Evolutionary conservation across 805 yeast genomes (phyloP).

Genomic region (Clavispora fructus): DNA sequence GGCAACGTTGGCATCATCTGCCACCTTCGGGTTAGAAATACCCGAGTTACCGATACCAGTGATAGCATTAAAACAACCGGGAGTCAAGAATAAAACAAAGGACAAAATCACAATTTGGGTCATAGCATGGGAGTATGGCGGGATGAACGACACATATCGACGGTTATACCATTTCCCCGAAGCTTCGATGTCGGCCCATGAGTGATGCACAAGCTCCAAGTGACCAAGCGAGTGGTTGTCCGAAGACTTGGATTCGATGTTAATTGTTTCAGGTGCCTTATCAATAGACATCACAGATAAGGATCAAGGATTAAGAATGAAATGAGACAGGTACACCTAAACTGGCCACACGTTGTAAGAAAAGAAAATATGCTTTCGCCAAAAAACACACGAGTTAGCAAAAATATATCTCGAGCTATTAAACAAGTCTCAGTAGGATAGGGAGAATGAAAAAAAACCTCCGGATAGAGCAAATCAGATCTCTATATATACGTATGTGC

Average conservation of each 20-base stretch:
- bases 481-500: background rate
- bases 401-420: background rate
- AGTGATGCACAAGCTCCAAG: conserved; percentile 19
- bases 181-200: conserved; percentile 26
- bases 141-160: conserved; percentile 20
- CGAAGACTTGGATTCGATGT: conserved; percentile 5
- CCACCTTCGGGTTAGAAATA: conserved; percentile 30
- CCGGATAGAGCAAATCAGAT: background rate
- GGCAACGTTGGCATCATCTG: conserved; percentile 48
- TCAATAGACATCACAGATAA: conserved; percentile 2
- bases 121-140: conserved; percentile 34
- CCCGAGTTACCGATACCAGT: conserved; percentile 48
- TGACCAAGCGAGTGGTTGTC: conserved; percentile 8
- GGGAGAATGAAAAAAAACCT: background rate
- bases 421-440: background rate
- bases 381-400: background rate
- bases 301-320: background rate
- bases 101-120: conserved; percentile 43
- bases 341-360: too few species aligned
- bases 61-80: conserved; percentile 50
- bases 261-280: conserved; percentile 2
- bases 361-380: background rate
- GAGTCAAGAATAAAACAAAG: conserved; percentile 45
- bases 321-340: background rate
- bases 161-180: conserved; percentile 40